A percentile compares a stretch with the other conserved stretches of the same genome.
Evolutionary conservation across 2,329 filamentous ascomycete species (phyloP).

Genomic region (Tolypocladium sp.): DNA sequence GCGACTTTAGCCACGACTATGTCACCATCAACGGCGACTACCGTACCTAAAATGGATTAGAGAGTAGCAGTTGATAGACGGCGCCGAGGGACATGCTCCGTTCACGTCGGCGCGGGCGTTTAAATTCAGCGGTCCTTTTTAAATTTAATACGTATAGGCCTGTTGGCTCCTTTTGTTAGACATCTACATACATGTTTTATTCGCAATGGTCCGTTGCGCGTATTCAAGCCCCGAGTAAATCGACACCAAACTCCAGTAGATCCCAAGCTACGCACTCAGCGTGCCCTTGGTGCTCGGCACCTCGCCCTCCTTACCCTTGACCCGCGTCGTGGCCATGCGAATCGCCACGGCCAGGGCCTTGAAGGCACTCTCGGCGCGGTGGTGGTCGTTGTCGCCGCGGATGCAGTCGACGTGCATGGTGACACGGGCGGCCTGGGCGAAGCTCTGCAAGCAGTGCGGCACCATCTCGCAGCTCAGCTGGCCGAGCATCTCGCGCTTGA

Average conservation of each 20-base stretch:
- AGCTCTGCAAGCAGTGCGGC: constrained; percentile 89
- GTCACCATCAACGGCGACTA: constrained; percentile 62
- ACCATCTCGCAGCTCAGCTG: constrained; percentile 95
- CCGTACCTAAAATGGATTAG: constrained; percentile 37
- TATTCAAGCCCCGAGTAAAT: background rate
- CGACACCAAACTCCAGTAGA: background rate
- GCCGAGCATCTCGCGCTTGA: constrained; percentile 87
- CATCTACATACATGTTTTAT: background rate
- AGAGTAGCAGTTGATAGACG: background rate
- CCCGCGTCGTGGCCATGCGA: constrained; percentile 62
- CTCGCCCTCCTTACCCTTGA: constrained; percentile 79
- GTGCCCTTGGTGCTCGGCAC: constrained; percentile 96
- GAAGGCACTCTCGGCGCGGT: constrained; percentile 91
- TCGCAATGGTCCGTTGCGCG: background rate
- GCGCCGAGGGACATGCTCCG: background rate
- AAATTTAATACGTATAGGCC: background rate
- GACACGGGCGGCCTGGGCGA: constrained; percentile 79
- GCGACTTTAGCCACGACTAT: constrained; percentile 79
- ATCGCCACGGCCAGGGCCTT: constrained; percentile 90
- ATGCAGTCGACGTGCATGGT: constrained; percentile 95
- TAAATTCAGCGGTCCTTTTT: background rate
- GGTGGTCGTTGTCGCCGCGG: constrained; percentile 88
- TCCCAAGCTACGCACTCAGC: constrained; percentile 43
- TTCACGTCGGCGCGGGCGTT: background rate
- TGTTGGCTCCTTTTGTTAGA: background rate